A percentile compares a stretch with the other conserved stretches of the same genome.
Evolutionary conservation across 805 yeast species (phyloP).

Genomic region (Lipomyces starkeyi): DNA sequence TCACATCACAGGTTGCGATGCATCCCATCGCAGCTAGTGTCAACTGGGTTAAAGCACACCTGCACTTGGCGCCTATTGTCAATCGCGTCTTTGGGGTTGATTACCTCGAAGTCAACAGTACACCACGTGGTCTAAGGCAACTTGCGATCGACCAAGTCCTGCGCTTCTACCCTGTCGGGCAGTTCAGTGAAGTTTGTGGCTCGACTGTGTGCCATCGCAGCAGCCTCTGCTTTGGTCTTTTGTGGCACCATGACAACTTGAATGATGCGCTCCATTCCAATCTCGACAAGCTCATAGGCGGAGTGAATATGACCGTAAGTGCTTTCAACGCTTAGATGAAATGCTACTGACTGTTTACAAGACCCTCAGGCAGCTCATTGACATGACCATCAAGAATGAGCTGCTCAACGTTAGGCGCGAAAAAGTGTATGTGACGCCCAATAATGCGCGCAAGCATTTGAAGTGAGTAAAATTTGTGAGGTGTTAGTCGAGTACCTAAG

Average conservation of each 20-base stretch:
- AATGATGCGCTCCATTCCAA: background rate
- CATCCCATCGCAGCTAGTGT: background rate
- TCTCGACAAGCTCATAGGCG: background rate
- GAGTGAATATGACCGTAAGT: background rate
- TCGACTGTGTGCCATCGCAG: background rate
- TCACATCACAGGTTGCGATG: background rate
- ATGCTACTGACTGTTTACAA: background rate
- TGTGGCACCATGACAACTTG: slow-evolving; percentile 3
- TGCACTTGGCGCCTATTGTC: background rate
- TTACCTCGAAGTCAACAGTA: background rate
- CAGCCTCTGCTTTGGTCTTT: background rate
- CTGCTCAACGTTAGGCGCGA: background rate
- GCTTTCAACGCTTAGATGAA: background rate
- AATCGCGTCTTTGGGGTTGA: background rate
- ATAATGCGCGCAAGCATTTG: background rate
- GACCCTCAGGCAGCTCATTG: background rate
- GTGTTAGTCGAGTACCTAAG: background rate
- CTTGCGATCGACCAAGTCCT: slow-evolving; percentile 1
- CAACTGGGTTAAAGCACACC: background rate
- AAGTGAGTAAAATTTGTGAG: background rate
- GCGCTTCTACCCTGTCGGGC: background rate
- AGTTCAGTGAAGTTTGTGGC: background rate
- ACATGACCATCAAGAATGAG: background rate
- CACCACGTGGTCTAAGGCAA: background rate
- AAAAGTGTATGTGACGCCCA: background rate